A percentile compares a stretch with the other conserved stretches of the same genome.
Evolutionary conservation across 768 basidiomycete genomes (phyloP).

Genomic region (Tylopilus sp.): DNA sequence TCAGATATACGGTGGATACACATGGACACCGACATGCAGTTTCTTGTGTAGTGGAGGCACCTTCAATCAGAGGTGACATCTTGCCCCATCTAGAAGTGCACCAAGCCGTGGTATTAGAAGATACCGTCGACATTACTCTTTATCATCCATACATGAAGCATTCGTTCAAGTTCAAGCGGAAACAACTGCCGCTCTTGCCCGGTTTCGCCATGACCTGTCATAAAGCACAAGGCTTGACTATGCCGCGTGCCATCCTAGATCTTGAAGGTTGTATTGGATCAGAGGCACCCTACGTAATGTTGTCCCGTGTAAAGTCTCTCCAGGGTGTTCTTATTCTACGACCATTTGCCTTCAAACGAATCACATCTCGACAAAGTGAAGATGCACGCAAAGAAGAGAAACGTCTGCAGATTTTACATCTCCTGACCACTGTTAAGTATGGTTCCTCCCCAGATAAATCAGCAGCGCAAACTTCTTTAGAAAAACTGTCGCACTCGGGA

Average conservation of each 20-base stretch:
- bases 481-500: too few relatives aligned
- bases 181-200: not conserved
- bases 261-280: not conserved
- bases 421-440: too few relatives aligned
- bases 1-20: not conserved
- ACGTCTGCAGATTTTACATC: too few relatives aligned
- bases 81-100: not conserved
- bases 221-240: not conserved
- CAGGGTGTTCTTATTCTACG: not conserved
- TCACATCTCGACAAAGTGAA: not conserved
- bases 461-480: too few relatives aligned
- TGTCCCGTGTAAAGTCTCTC: not conserved
- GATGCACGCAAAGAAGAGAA: too few relatives aligned
- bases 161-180: not conserved
- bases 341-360: not conserved
- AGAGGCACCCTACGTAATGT: too few relatives aligned
- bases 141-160: too few relatives aligned
- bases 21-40: not conserved
- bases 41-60: not conserved
- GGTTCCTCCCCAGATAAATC: too few relatives aligned
- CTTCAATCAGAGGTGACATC: too few relatives aligned
- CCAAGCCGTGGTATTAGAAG: not conserved
- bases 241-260: not conserved
- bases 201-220: not conserved
- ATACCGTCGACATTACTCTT: not conserved